Conservation (phyloP, 805 yeast species). For the Teunomyces tritomae region DNA sequence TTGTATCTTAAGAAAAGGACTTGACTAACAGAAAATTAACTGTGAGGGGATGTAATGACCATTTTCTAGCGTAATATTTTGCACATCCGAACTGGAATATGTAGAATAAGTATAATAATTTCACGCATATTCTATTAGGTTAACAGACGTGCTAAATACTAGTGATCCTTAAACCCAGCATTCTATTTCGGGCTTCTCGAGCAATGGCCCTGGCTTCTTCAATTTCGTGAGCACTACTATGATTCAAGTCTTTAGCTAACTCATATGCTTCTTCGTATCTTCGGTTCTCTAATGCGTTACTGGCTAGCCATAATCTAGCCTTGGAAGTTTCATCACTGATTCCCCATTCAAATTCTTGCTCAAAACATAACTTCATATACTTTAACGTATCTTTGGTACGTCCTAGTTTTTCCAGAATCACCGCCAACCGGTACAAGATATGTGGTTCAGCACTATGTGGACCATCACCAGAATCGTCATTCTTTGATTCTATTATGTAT, state of each 20-base stretch:
- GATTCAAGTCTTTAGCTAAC: conserved; percentile 64
- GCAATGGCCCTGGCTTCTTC: conserved; percentile 88
- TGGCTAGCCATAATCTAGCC: conserved; percentile 86
- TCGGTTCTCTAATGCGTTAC: conserved; percentile 52
- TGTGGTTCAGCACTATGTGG: conserved; percentile 47
- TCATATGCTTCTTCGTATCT: conserved; percentile 68
- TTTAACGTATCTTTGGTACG: conserved; percentile 52
- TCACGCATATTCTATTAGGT: neutral
- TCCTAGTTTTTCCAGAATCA: conserved; percentile 55
- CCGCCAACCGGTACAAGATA: conserved; percentile 66
- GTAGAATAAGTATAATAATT: conserved; percentile 2
- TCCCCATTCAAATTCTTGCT: conserved; percentile 62
- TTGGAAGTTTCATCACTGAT: conserved; percentile 70
- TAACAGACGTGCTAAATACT: neutral
- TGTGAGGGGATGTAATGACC: neutral
- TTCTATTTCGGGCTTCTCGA: conserved; percentile 65
- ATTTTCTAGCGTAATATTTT: neutral
- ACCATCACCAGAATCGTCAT: conserved; percentile 11
- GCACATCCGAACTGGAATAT: neutral
- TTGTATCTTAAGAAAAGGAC: neutral
- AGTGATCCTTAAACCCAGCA: conserved; percentile 17
- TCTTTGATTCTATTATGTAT: conserved; percentile 43
- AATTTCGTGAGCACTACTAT: conserved; percentile 77
- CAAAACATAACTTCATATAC: conserved; percentile 67
- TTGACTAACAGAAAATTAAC: neutral